phyloP scores from a whole-genome alignment of 2,329 filamentous ascomycete species.

The Dendryphion nanum region DNA sequence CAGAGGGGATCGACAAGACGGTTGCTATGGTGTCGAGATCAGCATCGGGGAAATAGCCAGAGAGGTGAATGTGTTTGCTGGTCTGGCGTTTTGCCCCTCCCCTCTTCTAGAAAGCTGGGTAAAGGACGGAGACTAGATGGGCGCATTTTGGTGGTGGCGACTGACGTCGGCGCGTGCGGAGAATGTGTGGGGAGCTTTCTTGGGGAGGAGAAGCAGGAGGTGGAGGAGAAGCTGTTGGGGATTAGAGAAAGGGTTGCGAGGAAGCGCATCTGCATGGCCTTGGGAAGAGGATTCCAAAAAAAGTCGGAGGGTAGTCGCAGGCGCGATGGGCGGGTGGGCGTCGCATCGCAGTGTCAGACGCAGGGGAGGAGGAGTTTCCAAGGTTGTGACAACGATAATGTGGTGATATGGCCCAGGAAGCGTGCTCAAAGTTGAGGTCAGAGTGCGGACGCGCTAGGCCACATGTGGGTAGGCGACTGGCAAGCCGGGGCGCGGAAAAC shows the following conservation, averaged over 20 bases:
- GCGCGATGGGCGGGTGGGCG: too few relatives aligned
- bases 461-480: too few relatives aligned
- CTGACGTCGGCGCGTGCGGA: conserved; percentile 1
- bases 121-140: background rate
- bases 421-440: too few relatives aligned
- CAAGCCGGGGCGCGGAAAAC: too few relatives aligned
- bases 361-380: too few relatives aligned
- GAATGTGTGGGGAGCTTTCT: background rate
- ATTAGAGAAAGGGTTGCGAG: background rate
- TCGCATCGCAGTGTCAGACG: too few relatives aligned
- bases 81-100: conserved; percentile 1
- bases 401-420: too few relatives aligned
- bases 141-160: background rate
- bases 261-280: too few relatives aligned
- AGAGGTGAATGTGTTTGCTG: background rate
- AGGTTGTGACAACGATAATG: too few relatives aligned
- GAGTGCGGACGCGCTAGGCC: too few relatives aligned
- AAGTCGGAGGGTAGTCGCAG: too few relatives aligned
- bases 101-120: conserved; percentile 8
- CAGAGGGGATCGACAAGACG: background rate
- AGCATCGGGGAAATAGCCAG: conserved; percentile 1
- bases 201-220: background rate
- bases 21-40: conserved; percentile 1
- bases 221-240: background rate
- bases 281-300: too few relatives aligned